Percentiles rank a stretch among this genome's conserved stretches.
Evolutionary conservation across 257 asterid species (phyloP).

Genomic region (Salvia hispanica): DNA sequence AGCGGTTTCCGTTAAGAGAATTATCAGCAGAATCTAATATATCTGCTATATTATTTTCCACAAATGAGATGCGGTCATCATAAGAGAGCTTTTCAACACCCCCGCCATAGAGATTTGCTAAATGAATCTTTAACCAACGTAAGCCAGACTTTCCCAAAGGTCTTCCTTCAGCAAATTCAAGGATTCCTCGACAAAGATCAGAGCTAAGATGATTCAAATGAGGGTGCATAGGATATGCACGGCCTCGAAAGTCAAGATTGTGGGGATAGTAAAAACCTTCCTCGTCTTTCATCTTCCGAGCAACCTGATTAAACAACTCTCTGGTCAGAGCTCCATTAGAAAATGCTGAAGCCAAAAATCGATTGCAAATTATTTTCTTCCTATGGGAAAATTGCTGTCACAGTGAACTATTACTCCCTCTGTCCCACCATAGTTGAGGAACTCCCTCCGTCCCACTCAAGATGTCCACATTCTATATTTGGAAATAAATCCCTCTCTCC

Average conservation of each 20-base stretch:
- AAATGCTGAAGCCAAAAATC: not conserved
- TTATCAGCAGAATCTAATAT: slow-evolving; percentile 86
- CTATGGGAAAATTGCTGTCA: slow-evolving; percentile 3
- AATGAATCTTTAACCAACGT: slow-evolving; percentile 84
- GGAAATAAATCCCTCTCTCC: too few relatives aligned
- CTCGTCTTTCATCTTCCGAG: slow-evolving; percentile 89
- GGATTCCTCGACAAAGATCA: slow-evolving; percentile 94
- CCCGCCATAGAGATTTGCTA: slow-evolving; percentile 91
- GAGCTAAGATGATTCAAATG: slow-evolving; percentile 92
- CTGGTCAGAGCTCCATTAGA: slow-evolving; percentile 29
- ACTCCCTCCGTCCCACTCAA: too few relatives aligned
- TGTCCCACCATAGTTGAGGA: too few relatives aligned
- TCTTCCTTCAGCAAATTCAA: slow-evolving; percentile 94
- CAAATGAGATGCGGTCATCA: slow-evolving; percentile 81
- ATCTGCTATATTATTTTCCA: slow-evolving; percentile 69
- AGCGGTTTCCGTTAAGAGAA: slow-evolving; percentile 73
- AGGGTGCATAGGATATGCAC: slow-evolving; percentile 99
- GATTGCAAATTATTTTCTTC: not conserved
- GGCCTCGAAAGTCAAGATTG: slow-evolving; percentile 97
- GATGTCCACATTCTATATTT: too few relatives aligned
- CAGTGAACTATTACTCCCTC: too few relatives aligned
- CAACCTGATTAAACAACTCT: slow-evolving; percentile 64
- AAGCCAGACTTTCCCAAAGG: slow-evolving; percentile 85
- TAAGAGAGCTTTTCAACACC: slow-evolving; percentile 84
- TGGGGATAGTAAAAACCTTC: slow-evolving; percentile 97